A percentile compares a stretch with the other conserved stretches of the same genome.
Evolutionary conservation across 1,284 basidiomycete species (phyloP).

Genomic region (Leucoagaricus sp.): DNA sequence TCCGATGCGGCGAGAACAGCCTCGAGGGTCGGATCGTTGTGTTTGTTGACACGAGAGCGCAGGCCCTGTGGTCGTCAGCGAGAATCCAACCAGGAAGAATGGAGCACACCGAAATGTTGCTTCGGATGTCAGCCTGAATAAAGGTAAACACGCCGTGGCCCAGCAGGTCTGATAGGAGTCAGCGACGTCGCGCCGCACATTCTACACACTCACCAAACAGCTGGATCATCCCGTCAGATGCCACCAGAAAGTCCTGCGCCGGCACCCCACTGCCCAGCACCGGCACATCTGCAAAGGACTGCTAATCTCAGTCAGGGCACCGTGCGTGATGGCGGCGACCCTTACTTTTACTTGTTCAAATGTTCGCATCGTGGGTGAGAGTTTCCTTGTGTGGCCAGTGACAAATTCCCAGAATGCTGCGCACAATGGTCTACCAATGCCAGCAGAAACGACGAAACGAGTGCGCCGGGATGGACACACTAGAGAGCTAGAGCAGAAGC

Average conservation of each 20-base stretch:
- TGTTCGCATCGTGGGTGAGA: neutral
- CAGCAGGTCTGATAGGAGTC: constrained; percentile 68
- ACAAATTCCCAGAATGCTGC: neutral
- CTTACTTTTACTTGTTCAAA: constrained; percentile 3
- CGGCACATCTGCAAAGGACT: constrained; percentile 90
- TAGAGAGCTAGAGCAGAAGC: constrained; percentile 9
- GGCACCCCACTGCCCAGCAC: constrained; percentile 80
- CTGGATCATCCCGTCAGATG: constrained; percentile 86
- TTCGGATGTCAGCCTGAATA: constrained; percentile 88
- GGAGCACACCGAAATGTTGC: constrained; percentile 69
- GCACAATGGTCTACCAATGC: neutral
- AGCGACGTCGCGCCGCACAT: neutral
- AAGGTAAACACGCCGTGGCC: constrained; percentile 88
- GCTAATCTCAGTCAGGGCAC: neutral
- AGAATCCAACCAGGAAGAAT: neutral
- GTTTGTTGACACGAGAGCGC: constrained; percentile 2
- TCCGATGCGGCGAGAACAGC: constrained; percentile 3
- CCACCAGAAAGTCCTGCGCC: constrained; percentile 82
- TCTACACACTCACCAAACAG: constrained; percentile 73
- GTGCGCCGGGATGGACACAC: constrained; percentile 6
- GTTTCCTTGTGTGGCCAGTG: neutral
- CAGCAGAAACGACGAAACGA: constrained; percentile 2
- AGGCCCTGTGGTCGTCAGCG: neutral
- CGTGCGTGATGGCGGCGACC: neutral
- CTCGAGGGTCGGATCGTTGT: constrained; percentile 13